Conservation (phyloP, 176 grass and related monocot genomes). For the Oryza australiensis region DNA sequence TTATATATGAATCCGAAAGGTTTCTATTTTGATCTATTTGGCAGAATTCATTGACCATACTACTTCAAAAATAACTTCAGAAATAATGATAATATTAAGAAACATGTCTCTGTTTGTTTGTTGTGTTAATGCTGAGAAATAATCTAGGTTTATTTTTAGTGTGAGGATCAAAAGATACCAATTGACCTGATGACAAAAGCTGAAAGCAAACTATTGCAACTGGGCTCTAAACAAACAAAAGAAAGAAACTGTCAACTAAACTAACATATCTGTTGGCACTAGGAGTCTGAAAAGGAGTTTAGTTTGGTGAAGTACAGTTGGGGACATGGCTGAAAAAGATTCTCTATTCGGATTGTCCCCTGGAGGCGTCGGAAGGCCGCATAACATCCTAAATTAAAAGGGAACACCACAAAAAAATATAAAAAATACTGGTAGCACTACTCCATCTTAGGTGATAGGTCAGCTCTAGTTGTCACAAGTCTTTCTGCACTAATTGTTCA, state of each 20-base stretch:
- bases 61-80: background rate
- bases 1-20: too few relatives aligned
- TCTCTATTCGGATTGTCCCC: slow-evolving; percentile 26
- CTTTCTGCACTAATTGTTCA: background rate
- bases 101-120: background rate
- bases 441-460: background rate
- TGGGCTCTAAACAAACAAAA: background rate
- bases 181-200: slow-evolving; percentile 5
- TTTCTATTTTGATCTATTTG: too few relatives aligned
- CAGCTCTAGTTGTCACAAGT: background rate
- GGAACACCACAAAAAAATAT: background rate
- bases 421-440: background rate
- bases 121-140: background rate
- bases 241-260: background rate
- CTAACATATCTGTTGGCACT: slow-evolving; percentile 9
- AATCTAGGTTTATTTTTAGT: background rate
- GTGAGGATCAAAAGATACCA: background rate
- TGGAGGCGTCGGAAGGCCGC: slow-evolving; percentile 30
- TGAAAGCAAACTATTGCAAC: background rate
- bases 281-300: background rate
- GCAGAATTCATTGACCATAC: too few relatives aligned
- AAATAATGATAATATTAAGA: background rate
- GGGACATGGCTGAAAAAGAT: slow-evolving; percentile 16
- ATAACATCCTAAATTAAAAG: slow-evolving; percentile 6
- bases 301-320: slow-evolving; percentile 28